Evolutionary conservation across 495 filamentous ascomycete genomes (phyloP).

Genomic region (Aspergillus carlsbadensis): DNA sequence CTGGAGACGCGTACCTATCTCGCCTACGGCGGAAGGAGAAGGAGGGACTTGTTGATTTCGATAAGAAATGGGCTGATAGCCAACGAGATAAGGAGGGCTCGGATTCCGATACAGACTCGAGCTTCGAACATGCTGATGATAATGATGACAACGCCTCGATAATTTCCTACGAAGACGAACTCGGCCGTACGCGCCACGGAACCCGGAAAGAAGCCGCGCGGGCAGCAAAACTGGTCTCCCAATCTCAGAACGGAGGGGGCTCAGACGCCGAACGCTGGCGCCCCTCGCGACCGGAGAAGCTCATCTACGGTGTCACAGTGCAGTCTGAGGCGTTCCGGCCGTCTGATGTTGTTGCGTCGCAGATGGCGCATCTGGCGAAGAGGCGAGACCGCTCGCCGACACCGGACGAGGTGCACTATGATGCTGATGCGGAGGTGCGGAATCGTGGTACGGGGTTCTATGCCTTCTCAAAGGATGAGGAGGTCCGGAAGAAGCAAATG

Average conservation of each 20-base stretch:
- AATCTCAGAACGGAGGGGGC: constrained; percentile 17
- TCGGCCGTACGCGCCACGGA: constrained; percentile 71
- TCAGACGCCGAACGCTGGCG: constrained; percentile 52
- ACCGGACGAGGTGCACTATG: constrained; percentile 77
- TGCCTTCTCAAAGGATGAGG: constrained; percentile 72
- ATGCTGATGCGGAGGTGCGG: constrained; percentile 76
- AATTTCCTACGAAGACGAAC: constrained; percentile 85
- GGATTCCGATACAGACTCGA: constrained; percentile 26
- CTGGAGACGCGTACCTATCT: constrained; percentile 27
- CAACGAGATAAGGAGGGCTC: constrained; percentile 36
- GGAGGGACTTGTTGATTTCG: constrained; percentile 80
- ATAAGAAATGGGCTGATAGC: constrained; percentile 84
- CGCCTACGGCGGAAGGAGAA: constrained; percentile 40
- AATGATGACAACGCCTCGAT: constrained; percentile 56
- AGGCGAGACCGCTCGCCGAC: constrained; percentile 73
- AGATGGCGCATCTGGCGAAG: constrained; percentile 71
- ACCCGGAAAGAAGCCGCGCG: constrained; percentile 62
- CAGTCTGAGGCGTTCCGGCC: constrained; percentile 80
- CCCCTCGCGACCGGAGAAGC: constrained; percentile 61
- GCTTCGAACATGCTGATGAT: constrained; percentile 32
- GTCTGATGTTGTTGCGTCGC: constrained; percentile 51
- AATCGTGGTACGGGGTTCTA: constrained; percentile 91
- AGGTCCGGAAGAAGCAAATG: constrained; percentile 70
- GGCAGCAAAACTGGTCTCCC: constrained; percentile 50
- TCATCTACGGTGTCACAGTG: constrained; percentile 82